Base-by-base conservation (phyloP, 73 alveolate species). In the Paraurostyla sp. region DNA sequence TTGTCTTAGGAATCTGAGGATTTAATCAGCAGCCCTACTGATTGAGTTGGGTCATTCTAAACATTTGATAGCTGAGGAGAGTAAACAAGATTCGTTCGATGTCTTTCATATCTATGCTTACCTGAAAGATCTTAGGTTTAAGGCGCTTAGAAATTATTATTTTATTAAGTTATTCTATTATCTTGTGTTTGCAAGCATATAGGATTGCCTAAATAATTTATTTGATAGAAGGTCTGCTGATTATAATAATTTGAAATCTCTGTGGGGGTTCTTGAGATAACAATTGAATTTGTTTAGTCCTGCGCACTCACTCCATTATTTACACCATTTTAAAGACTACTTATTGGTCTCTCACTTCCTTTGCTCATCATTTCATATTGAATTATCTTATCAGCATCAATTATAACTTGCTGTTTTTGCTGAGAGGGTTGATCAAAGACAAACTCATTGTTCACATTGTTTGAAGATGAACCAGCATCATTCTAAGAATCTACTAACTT, bases 321-420 rank as follows among this genome's bases (percentile, higher is more conserved):
- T 1, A 33, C 58, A 40, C 58, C 82, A 0, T 58, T 58, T 18
- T 40, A 16, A 16, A 38, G 46, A 65, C 82, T 65, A 35, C 60
- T 36, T 40, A 65, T 40, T 2, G 82, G 82, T 38, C 82, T 73
- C 15, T 73, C 86, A 73, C 86, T 73, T 42, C 54, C 68, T 73
- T 73, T 73, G 38, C 86, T 73, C 48, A 49, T 22, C 54, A 73
- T 29, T 48, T 73, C 86, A 48, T 45, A 73, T 73, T 73, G 51
- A 48, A 73, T 73, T 40, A 73, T 36, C 65, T 69, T 69, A 3
- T 69, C 84, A 11, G 58, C 41, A 49, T 73, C 86, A 11, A 45
- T 11, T 25, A 43, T 18, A 15, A 23, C n/a, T 62, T 27, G 80
- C 33, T 62, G 41, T 41, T 29, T 68, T 48, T 73, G 7, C 30